These are phyloP conservation scores for Triangularia setosa DNA, from an alignment of 2,329 filamentous ascomycete species.

Conservation along the genomic window DNA sequence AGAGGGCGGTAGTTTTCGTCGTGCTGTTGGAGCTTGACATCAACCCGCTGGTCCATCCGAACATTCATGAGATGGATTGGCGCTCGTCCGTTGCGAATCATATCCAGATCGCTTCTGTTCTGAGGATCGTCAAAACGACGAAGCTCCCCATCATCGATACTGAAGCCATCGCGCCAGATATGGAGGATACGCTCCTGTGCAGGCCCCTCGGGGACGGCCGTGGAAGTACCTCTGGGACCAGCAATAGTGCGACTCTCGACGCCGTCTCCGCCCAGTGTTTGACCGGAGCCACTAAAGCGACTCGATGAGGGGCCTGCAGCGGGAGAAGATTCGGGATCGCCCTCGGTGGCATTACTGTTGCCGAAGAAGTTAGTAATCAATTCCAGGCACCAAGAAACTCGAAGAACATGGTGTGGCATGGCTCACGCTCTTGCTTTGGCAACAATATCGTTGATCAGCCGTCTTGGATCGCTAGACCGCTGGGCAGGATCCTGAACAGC, in stretches of 20 bases:
- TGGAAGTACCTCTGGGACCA: conserved; percentile 45
- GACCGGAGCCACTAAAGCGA: conserved; percentile 66
- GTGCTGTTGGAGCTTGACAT: conserved; percentile 74
- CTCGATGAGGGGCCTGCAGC: conserved; percentile 50
- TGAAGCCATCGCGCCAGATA: conserved; percentile 81
- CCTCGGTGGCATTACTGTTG: conserved; percentile 56
- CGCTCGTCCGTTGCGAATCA: conserved; percentile 74
- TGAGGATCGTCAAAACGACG: conserved; percentile 74
- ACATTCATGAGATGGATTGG: conserved; percentile 77
- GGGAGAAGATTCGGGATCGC: conserved; percentile 38
- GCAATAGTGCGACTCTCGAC: conserved; percentile 65
- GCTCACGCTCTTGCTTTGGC: conserved; percentile 60
- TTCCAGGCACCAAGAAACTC: neutral
- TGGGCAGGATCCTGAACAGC: conserved; percentile 61
- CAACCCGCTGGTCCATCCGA: conserved; percentile 67
- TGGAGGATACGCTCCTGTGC: conserved; percentile 68
- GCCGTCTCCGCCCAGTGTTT: conserved; percentile 76
- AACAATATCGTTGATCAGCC: conserved; percentile 60
- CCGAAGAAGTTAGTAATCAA: conserved; percentile 16
- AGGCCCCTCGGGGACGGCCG: conserved; percentile 36
- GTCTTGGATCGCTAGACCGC: conserved; percentile 46
- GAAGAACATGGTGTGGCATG: neutral
- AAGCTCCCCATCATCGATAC: conserved; percentile 75
- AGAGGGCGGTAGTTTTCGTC: conserved; percentile 69
- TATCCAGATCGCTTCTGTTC: conserved; percentile 66